Conservation (phyloP, 306 rosid species). For the cucumber (Cucumis sativus) region DNA sequence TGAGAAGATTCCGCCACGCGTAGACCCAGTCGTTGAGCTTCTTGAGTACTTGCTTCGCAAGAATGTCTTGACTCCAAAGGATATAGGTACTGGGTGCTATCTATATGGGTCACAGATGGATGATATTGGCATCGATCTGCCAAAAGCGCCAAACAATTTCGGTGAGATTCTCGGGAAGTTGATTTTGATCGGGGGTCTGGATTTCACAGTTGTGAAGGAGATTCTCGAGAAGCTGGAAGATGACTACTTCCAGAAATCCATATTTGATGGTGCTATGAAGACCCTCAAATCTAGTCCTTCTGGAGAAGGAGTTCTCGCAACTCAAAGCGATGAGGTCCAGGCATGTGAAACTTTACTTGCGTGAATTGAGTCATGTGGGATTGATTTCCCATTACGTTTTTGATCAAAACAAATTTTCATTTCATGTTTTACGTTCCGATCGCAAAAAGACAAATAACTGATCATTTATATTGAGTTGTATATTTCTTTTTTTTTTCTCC, state of each 20-base stretch:
- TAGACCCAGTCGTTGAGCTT: constrained; percentile 22
- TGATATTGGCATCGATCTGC: constrained; percentile 24
- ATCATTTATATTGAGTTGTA: constrained; percentile 18
- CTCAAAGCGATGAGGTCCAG: constrained; percentile 16
- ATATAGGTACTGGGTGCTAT: constrained; percentile 25
- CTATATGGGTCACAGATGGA: constrained; percentile 24
- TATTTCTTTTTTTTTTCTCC: not conserved
- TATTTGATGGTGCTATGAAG: constrained; percentile 18
- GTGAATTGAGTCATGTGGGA: constrained; percentile 1
- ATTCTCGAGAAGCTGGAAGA: constrained; percentile 27
- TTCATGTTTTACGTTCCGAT: not conserved
- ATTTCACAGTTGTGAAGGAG: constrained; percentile 18
- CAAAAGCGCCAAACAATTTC: constrained; percentile 28
- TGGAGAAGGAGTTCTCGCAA: constrained; percentile 8
- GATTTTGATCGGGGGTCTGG: constrained; percentile 11
- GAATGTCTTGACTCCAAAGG: constrained; percentile 13
- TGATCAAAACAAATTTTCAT: constrained; percentile 1
- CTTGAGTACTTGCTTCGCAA: constrained; percentile 18
- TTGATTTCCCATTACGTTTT: constrained; percentile 5
- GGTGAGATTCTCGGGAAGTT: constrained; percentile 26
- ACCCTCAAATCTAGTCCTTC: constrained; percentile 17
- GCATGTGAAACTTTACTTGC: constrained; percentile 25
- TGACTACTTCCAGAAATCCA: not conserved
- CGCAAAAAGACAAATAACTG: not conserved
- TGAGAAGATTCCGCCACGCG: constrained; percentile 25